Evolutionary conservation across 768 basidiomycete genomes (phyloP), one percentile per base, ranked within the genome.

Genomic region (Lentinula lateritia): DNA sequence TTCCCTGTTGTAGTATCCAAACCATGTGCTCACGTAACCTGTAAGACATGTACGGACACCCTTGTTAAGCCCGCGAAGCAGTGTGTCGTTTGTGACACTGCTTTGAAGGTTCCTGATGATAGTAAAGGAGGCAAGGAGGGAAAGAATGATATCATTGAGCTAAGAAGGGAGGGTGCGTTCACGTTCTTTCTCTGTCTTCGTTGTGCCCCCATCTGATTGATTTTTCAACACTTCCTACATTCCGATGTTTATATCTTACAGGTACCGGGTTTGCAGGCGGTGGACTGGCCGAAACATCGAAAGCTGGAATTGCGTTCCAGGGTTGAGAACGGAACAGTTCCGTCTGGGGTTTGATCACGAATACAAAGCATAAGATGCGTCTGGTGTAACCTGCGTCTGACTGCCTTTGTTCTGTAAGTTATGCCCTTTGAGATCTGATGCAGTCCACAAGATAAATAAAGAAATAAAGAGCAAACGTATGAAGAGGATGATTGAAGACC

Each of bases 191-290:
- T 39, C 2, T 58, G 50, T 41, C 32, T 58, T 9, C 56, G 59
- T n/a, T 20, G 6, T 23, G 4, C 4, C 8, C n/a, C 46, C 20
- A 20, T 23, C 23, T 20, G 7, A 23, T 7, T 48, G 16, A 13
- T 39, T 12, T 38, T 2, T 38, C 1, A 6, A 7, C 36, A 38
- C 23, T 38, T 6, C 36, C 4, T 3, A 38, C 12, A 12, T 38
- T 6, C 13, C 9, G 38, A 5, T 13, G 8, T 45, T 3, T 32
- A 28, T 20, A 32, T 18, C 10, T 53, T 16, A 8, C 59, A 93
- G 92, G 93, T 28, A 98, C 95, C 9, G 95, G 95, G 0, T 98
- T 92, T 69, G 94, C 95, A 7, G 90, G 92, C 58, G 95, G 95
- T n/a, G 95, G 95, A 6, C 73, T 93, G 65, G 93, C 94, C n/a